These are phyloP conservation scores for Aspergillus affinis DNA, from an alignment of 495 filamentous ascomycete genomes.

Conservation along the genomic window DNA sequence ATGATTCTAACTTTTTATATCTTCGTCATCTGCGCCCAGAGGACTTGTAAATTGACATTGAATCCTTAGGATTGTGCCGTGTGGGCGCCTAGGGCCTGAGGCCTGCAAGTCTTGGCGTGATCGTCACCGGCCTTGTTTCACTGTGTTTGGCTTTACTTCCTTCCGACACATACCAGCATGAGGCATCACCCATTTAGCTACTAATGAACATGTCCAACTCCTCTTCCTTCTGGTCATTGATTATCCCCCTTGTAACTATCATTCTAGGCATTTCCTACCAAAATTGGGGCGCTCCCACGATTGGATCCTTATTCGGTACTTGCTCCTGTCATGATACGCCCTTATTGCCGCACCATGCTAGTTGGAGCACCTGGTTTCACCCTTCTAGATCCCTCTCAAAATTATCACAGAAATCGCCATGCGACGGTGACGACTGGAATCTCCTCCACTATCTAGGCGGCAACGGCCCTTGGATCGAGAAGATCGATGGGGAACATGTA, in stretches of 20 bases:
- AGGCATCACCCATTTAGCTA: background rate
- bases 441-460: conserved; percentile 58
- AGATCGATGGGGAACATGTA: conserved; percentile 39
- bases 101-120: too few species aligned
- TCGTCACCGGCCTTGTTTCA: background rate
- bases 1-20: conserved; percentile 7
- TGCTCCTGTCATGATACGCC: background rate
- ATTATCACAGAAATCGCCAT: background rate
- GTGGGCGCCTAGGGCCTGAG: too few species aligned
- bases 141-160: background rate
- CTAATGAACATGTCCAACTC: background rate
- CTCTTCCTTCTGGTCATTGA: background rate
- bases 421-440: conserved; percentile 42
- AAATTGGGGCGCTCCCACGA: background rate
- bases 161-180: background rate
- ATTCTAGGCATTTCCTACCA: background rate
- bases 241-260: background rate
- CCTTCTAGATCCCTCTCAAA: conserved; percentile 4
- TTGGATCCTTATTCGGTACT: background rate
- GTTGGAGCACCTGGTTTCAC: conserved; percentile 29
- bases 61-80: background rate
- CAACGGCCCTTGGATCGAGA: conserved; percentile 61
- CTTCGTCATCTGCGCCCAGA: conserved; percentile 9
- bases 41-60: conserved; percentile 10
- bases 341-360: conserved; percentile 19